Evolutionary conservation across 1,284 basidiomycete species (phyloP), one percentile per base, ranked within the genome.

Genomic region (Naganishia liquefaciens): DNA sequence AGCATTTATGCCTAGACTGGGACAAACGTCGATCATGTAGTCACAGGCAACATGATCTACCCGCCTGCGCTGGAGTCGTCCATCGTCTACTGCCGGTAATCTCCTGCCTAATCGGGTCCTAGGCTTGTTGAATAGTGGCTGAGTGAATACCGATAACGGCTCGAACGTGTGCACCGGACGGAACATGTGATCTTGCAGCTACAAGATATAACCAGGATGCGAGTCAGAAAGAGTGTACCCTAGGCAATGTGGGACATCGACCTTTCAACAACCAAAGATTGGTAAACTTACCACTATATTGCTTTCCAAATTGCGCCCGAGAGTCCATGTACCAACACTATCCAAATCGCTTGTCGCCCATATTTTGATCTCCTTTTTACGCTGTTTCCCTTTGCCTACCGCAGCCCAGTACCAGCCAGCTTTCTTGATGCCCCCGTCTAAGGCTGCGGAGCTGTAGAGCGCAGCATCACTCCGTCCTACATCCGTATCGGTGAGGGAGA

Each of bases 401-500:
- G 19, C 52, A 19, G 42, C 28, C 39, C 39, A 9, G 30, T 47
- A 63, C 70, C 69, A 71, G 17, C 65, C 68, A 23, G 66, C 61
- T 13, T 68, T 68, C 4, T 77, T 78, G 23, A 80, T 70, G 50
- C 73, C 75, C 55, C 75, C 73, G 28, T 75, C 72, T 75, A 78
- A 67, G 77, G 79, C 62, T 40, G 76, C 77, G 17, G 73, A 74
- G 7, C 73, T 69, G 3, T 77, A 68, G 0, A 81, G 73, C 0
- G 80, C 78, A 57, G 81, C 80, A 53, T 82, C 81, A 63, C 82
- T 80, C 70, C 82, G 80, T 10, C 70, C 65, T 64, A 80, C 76
- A 53, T 75, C 73, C n/a, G 76, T 69, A 69, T 80, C 75, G 43
- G 74, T 75, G n/a, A 80, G 73, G 10, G 76, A 78, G 9, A 81